Percentiles rank a stretch among this genome's conserved stretches.
phyloP scores from a whole-genome alignment of 148 eudicot genomes.

The Vaccinium myrtillus region DNA sequence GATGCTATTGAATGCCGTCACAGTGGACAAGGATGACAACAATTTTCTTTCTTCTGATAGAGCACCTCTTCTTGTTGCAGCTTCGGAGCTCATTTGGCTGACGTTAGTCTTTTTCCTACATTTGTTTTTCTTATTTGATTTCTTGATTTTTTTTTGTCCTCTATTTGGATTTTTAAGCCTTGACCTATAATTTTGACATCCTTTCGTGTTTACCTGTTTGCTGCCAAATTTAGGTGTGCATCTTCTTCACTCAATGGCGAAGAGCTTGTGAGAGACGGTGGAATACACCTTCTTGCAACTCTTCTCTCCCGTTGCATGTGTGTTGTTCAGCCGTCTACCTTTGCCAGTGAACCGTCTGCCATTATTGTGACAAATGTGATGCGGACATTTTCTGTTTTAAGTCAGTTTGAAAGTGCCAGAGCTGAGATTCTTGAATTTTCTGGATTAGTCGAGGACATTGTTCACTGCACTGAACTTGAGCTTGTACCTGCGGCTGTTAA shows the following conservation, averaged over 20 bases:
- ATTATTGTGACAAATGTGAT: conserved; percentile 83
- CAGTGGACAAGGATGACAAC: conserved; percentile 88
- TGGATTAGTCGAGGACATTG: conserved; percentile 86
- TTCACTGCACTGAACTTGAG: conserved; percentile 97
- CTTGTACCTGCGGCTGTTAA: conserved; percentile 83
- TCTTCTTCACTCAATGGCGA: conserved; percentile 96
- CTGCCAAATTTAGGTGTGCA: conserved; percentile 60
- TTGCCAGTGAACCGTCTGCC: conserved; percentile 81
- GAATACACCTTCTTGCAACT: conserved; percentile 85
- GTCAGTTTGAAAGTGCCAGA: conserved; percentile 90
- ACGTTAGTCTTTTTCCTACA: conserved; percentile 49
- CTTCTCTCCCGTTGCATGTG: conserved; percentile 96
- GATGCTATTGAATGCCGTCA: conserved; percentile 90
- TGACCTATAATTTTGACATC: background rate
- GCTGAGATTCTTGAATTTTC: conserved; percentile 77
- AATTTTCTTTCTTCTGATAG: conserved; percentile 89
- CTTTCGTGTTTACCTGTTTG: conserved; percentile 17
- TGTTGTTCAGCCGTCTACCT: conserved; percentile 92
- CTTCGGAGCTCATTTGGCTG: conserved; percentile 96
- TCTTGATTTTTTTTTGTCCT: background rate
- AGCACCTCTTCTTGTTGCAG: conserved; percentile 89
- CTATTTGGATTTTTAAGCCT: background rate
- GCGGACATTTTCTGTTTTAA: conserved; percentile 78
- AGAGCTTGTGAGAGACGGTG: conserved; percentile 98
- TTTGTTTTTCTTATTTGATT: conserved; percentile 11